Conservation (phyloP, 1,139 yeast species). For the Pichia sp. region DNA sequence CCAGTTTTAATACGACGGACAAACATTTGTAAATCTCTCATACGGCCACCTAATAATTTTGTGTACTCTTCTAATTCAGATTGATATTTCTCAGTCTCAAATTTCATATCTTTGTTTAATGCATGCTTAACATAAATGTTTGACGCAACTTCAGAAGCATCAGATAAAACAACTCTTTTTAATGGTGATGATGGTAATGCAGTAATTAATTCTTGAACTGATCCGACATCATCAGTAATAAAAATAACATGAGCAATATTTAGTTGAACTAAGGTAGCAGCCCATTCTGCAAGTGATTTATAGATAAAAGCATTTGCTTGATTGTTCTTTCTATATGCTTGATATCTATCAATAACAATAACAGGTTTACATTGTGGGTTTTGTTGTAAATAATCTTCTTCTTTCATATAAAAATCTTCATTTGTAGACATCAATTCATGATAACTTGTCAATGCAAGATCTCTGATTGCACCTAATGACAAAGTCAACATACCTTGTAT, state of each 20-base stretch:
- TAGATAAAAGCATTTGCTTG: constrained; percentile 66
- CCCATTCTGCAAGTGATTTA: constrained; percentile 82
- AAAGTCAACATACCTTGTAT: constrained; percentile 74
- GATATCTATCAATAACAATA: constrained; percentile 71
- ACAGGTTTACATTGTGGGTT: constrained; percentile 88
- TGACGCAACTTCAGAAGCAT: constrained; percentile 72
- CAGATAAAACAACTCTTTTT: constrained; percentile 67
- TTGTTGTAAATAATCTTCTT: constrained; percentile 76
- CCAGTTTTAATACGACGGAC: constrained; percentile 85
- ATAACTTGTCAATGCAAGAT: constrained; percentile 50
- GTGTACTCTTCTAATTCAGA: constrained; percentile 47
- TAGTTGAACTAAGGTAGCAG: constrained; percentile 65
- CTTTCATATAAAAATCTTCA: constrained; percentile 39
- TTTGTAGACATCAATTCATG: constrained; percentile 31
- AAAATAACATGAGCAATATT: constrained; percentile 87
- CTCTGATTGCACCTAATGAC: constrained; percentile 65
- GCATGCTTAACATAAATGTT: constrained; percentile 64
- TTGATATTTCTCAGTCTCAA: constrained; percentile 18
- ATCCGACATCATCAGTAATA: constrained; percentile 79
- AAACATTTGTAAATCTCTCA: constrained; percentile 88
- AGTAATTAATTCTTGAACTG: constrained; percentile 58
- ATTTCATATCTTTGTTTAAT: constrained; percentile 30
- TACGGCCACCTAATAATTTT: constrained; percentile 85
- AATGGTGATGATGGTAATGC: constrained; percentile 84
- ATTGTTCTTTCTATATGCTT: constrained; percentile 44